These are phyloP conservation scores for Talaromyces verruculosus DNA, from an alignment of 2,329 filamentous ascomycete species.

Conservation along the genomic window DNA sequence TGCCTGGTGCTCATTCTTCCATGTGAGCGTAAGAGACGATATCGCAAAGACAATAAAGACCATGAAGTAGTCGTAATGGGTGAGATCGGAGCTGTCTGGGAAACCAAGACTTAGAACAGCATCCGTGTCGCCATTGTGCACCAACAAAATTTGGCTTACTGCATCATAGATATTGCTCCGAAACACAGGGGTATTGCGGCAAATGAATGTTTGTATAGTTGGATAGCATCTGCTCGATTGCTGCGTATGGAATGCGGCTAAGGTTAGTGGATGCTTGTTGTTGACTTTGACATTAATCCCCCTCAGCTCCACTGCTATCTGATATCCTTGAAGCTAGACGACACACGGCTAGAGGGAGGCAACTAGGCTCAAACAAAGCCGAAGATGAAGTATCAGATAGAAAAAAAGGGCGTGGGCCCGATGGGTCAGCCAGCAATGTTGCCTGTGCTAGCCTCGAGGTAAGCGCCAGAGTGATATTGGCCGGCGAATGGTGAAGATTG, in stretches of 20 bases:
- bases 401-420: not conserved
- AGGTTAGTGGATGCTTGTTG: not conserved
- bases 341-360: not conserved
- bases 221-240: conserved; percentile 16
- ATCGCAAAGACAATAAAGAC: not conserved
- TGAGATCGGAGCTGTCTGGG: not conserved
- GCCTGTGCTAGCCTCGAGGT: not conserved
- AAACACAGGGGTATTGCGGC: conserved; percentile 21
- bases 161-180: conserved; percentile 3
- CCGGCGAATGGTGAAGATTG: not conserved
- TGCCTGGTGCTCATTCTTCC: not conserved
- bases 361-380: not conserved
- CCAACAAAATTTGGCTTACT: not conserved
- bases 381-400: not conserved
- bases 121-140: not conserved
- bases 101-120: not conserved
- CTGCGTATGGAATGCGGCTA: conserved; percentile 10
- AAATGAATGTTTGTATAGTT: conserved; percentile 19
- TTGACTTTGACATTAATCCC: not conserved
- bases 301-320: not conserved
- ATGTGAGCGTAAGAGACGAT: not conserved
- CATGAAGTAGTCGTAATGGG: not conserved
- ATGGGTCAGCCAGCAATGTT: not conserved
- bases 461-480: not conserved
- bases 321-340: not conserved